Evolutionary conservation across 2,329 filamentous ascomycete species (phyloP), one percentile per base, ranked within the genome.

Genomic region (Pseudogymnoascus sp.): DNA sequence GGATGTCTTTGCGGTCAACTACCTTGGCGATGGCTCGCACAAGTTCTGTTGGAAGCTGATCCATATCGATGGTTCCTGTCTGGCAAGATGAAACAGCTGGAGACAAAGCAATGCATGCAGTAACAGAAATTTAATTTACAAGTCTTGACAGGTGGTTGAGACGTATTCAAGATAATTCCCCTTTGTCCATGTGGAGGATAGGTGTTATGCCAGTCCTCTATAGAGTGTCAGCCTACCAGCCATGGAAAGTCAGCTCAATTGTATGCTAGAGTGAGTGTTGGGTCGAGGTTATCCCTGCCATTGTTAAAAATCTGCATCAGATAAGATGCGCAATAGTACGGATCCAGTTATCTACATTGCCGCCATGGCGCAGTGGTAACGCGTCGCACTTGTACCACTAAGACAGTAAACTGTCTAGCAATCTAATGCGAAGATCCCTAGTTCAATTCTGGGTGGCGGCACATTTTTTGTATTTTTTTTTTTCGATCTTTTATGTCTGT

Each of bases 381-480:
- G 56, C 56, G 56, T 60, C 56, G 31, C 56, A 60, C 56, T 60
- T 60, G 56, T 60, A 60, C 37, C 56, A 60, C 56, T 60, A 60
- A 60, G 56, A 60, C 56, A 60, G 56, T 60, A 37, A 60, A 60
- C 56, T 60, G 56, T 38, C 56, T 60, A 40, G 37, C 56, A 40
- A 60, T 37, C 56, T 60, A 40, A 60, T 60, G 56, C 31, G 56
- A 60, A 60, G 56, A 60, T 60, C 56, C 33, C 56, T 60, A 40
- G 56, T 60, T 60, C 56, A 40, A 60, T 60, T 60, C 56, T 40
- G 37, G 56, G 33, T 37, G 56, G 31, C 56, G 56, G 56, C 56
- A 60, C n/a, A 37, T 38, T 60, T 60, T 60, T 40, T 38, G 1
- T 60, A 3, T 24, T 53, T 53, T 50, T 53, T 53, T n/a, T 3